Evolutionary conservation across 345 rosid genomes (phyloP), one percentile per base, ranked within the genome.

Genomic region (Turritis glabra): DNA sequence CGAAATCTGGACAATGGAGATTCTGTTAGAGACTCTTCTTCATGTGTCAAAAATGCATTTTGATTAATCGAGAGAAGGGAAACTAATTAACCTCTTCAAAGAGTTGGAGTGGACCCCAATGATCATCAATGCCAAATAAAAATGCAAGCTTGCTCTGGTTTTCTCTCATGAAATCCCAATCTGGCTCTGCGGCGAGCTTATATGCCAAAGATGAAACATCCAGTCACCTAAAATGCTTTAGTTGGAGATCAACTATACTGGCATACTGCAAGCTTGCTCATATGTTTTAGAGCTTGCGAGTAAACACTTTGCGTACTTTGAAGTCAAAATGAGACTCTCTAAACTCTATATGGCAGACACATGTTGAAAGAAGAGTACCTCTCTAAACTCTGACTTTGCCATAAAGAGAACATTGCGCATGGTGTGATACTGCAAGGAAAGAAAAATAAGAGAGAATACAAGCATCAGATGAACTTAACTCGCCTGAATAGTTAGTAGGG

Each of bases 41-140:
- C 15, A 15, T 22, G 64, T 32, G 47, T 38, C 15, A 38, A 37
- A 40, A 25, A 56, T 56, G 51, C 33, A 25, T 50, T 44, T 15
- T 35, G 33, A 19, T 2, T 38, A 52, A 30, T 7, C 15, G 64
- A 27, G 40, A 46, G 23, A 44, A 33, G 22, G 29, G 12, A 65
- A 58, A 43, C 58, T 56, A 64, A 6, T 3, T 17, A 67, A 90
- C 96, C 95, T 93, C 92, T 76, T 89, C 88, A 46, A 83, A 83
- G 86, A 89, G 81, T 61, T 88, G 77, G 65, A 88, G 40, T 0
- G 98, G 93, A 47, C 93, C 97, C 97, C 97, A 93, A 71, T 90
- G 97, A 80, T 89, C 98, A 72, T 88, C 90, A 30, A 73, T 67
- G 48, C 94, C 93, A 71, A 79, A 93, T 80, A 93, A 76, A 79